Percentiles rank a stretch among this genome's conserved stretches.
Conservation (phyloP, 345 rosid species). For the Cardiospermum halicacabum region DNA sequence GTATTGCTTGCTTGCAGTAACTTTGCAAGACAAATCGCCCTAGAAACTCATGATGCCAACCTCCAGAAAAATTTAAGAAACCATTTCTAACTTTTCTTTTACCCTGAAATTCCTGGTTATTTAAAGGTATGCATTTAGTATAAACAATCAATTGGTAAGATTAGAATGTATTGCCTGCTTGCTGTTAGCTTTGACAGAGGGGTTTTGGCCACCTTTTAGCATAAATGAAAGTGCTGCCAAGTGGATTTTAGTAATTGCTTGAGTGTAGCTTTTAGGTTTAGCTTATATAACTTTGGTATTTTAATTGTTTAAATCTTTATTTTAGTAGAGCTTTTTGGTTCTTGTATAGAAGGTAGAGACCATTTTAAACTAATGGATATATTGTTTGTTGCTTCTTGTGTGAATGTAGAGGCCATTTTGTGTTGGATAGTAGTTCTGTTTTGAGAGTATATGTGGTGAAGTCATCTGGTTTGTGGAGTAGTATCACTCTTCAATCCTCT, state of each 20-base stretch:
- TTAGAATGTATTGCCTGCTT: neutral
- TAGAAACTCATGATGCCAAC: neutral
- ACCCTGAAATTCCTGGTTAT: neutral
- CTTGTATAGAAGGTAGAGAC: no score
- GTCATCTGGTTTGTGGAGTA: neutral
- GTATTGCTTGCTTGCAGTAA: neutral
- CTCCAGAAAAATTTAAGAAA: neutral
- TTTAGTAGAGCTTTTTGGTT: no score
- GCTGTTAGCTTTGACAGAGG: neutral
- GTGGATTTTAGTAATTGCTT: neutral
- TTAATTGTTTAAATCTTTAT: no score
- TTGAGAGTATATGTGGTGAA: neutral
- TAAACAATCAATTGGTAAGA: neutral
- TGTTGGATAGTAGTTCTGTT: neutral
- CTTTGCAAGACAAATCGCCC: neutral
- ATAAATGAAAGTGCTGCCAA: neutral
- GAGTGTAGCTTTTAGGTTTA: neutral
- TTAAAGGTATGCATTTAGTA: neutral
- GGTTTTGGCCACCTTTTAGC: neutral
- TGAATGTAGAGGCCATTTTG: no score
- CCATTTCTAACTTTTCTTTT: neutral
- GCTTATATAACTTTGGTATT: no score
- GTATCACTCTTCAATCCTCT: no score
- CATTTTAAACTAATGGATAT: no score
- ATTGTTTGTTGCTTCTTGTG: no score